A percentile compares a stretch with the other conserved stretches of the same genome.
These are phyloP conservation scores for Cyphellophora attinorum DNA, from an alignment of 2,329 filamentous ascomycete species.

Conservation along the genomic window DNA sequence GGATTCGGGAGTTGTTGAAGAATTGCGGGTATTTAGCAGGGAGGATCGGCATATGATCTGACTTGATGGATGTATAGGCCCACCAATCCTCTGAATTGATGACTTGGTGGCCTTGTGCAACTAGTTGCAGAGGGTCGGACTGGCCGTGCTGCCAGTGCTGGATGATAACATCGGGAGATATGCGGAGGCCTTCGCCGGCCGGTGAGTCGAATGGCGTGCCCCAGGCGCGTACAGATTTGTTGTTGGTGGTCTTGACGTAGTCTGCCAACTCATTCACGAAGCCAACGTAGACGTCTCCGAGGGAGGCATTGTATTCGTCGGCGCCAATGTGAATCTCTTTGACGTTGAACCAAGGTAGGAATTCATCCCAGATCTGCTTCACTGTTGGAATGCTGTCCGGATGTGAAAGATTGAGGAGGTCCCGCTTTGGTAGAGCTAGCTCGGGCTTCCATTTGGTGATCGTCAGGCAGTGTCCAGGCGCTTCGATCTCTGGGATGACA, in stretches of 20 bases:
- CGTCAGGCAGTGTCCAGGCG: slow-evolving; percentile 47
- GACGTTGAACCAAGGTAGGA: slow-evolving; percentile 46
- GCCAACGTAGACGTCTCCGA: slow-evolving; percentile 39
- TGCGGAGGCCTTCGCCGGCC: slow-evolving; percentile 24
- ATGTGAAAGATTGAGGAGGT: slow-evolving; percentile 46
- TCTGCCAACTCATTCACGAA: slow-evolving; percentile 45
- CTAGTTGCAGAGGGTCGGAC: slow-evolving; percentile 33
- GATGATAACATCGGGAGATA: slow-evolving; percentile 37
- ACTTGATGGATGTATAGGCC: slow-evolving; percentile 41
- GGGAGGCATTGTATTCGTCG: slow-evolving; percentile 42
- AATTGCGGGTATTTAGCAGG: slow-evolving; percentile 36
- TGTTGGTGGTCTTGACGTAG: slow-evolving; percentile 32
- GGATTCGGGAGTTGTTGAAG: slow-evolving; percentile 34
- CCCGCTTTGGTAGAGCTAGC: slow-evolving; percentile 39
- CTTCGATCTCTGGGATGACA: slow-evolving; percentile 51
- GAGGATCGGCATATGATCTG: slow-evolving; percentile 22
- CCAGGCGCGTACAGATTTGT: slow-evolving; percentile 46
- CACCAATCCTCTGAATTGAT: slow-evolving; percentile 43
- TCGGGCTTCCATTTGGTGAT: slow-evolving; percentile 52
- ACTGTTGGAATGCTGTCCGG: slow-evolving; percentile 45
- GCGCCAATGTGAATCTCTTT: slow-evolving; percentile 49
- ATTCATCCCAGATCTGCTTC: slow-evolving; percentile 43
- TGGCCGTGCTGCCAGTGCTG: slow-evolving; percentile 48
- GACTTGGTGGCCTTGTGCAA: slow-evolving; percentile 37
- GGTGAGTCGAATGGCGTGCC: slow-evolving; percentile 42